Evolutionary conservation across 164 flowering plant genomes (phyloP), one percentile per base, ranked within the genome.

Genomic region (Umbellularia californica): DNA sequence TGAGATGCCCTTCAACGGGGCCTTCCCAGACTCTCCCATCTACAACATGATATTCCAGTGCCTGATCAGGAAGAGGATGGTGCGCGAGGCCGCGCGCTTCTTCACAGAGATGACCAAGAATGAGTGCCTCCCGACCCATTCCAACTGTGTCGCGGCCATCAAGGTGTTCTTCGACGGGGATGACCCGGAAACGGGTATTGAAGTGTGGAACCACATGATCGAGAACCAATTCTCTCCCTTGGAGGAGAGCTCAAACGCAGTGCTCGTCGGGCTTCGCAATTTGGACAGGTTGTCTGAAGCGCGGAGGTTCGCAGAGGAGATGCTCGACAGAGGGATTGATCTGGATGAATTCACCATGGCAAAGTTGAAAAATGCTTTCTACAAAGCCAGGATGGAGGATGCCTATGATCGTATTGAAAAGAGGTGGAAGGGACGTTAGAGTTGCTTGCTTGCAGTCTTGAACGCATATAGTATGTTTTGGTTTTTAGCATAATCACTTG

Each of bases 21-120:
- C 88, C 35, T 93, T 93, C 73, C 92, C 98, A 2, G 85, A 90
- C 76, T 88, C 92, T 25, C 64, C 81, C 33, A 88, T 88, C 0
- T 93, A 93, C 75, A 90, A 90, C 81, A 79, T 83, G 83, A 90
- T 93, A 72, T 93, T 91, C 28, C 79, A 81, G 23, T 90, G 93
- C 69, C 72, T 93, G 80, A 75, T 93, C 68, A 88, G 84, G 81
- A 88, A 84, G 77, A 87, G 83, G 79, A 90, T 80, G 82, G 88
- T 87, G 76, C 76, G 76, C 28, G 81, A 84, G 35, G 85, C 80
- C 1, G 82, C 82, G 20, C 87, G 74, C 47, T 89, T 91, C 72
- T 91, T 91, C 78, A 2, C 28, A 2, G 93, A 90, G 85, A 89
- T 91, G 94, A 74, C 75, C 70, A 91, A 89, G 84, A 91, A 91